Evolutionary conservation across 352 stramenopile species (phyloP), one percentile per base, ranked within the genome.

Genomic region (Phytophthora colocasiae): DNA sequence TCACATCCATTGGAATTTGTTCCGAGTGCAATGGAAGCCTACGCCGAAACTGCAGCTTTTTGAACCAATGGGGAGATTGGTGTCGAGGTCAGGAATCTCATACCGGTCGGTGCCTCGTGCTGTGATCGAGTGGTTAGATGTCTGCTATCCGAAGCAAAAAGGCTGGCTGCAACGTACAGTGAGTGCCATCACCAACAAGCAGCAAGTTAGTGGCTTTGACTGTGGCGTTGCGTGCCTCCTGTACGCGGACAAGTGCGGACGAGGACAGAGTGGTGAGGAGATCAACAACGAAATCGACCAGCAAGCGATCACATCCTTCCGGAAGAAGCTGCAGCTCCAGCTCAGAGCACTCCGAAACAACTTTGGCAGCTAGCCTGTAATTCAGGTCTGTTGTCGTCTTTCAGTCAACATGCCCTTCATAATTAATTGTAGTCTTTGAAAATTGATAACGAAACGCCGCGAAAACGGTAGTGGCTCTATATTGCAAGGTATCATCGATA

Each of bases 131-230:
- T 97, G 90, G 90, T 77, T 97, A 4, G 83, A 97, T 49, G 64
- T 71, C 15, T 92, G 83, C 49, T 96, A 89, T 65, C 84, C 88
- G 10, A 71, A 91, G 40, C 48, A 83, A 11, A 74, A 74, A 47
- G 73, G 66, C 39, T 96, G 88, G 88, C 52, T 90, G 26, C 43
- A 70, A 22, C 66, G 61, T 6, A 80, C 81, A 11, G 83, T 85
- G 61, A 93, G 81, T 29, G 88, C 85, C 2, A 95, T 96, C 62
- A 96, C 88, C 2, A 64, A 71, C n/a, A 85, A 84, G 45, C 90
- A 97, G 63, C 90, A 97, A 71, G 69, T 92, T 29, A 97, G 85
- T n/a, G 88, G 88, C 43, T 97, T 93, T 32, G 91, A 97, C 72
- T 97, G 91, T 58, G 91, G 89, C 10, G 89, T 97, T 27, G 89